Evolutionary conservation across 176 grass and related monocot species (phyloP).

Genomic region (Hordeum marinum): DNA sequence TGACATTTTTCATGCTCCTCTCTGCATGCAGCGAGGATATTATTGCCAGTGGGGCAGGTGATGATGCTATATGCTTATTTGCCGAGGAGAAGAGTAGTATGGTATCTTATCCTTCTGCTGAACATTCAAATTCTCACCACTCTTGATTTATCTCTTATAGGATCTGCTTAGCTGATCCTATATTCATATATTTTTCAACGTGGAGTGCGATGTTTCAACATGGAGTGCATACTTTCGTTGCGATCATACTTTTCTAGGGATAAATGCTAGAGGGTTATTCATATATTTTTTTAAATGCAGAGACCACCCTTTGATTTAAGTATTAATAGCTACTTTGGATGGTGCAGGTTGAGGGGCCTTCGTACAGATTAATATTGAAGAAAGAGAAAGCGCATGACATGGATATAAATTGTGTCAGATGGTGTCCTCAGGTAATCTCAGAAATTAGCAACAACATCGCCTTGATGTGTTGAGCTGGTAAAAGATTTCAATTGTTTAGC

Average conservation of each 20-base stretch:
- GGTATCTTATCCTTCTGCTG: constrained; percentile 37
- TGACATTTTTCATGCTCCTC: constrained; percentile 28
- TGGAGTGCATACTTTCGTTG: not conserved
- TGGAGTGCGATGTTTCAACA: constrained; percentile 10
- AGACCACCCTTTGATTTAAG: not conserved
- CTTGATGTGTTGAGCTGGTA: not conserved
- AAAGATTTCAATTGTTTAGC: not conserved
- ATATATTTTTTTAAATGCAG: not conserved
- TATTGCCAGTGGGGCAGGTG: constrained; percentile 75
- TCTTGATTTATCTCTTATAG: not conserved
- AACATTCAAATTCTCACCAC: constrained; percentile 3
- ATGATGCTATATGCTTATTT: constrained; percentile 84
- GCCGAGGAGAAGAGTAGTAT: constrained; percentile 48
- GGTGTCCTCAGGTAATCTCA: constrained; percentile 83
- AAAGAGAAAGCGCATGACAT: constrained; percentile 97
- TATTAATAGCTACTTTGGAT: not conserved
- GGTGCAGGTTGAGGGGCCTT: constrained; percentile 67
- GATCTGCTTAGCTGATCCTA: not conserved
- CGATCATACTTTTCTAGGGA: not conserved
- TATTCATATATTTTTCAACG: too few relatives aligned
- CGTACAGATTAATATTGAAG: constrained; percentile 67
- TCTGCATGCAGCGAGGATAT: constrained; percentile 63
- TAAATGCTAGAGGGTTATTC: not conserved
- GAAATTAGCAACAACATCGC: not conserved
- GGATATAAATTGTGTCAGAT: constrained; percentile 88